phyloP scores from a whole-genome alignment of 176 grass and related monocot genomes.

The Triticum timopheevii region DNA sequence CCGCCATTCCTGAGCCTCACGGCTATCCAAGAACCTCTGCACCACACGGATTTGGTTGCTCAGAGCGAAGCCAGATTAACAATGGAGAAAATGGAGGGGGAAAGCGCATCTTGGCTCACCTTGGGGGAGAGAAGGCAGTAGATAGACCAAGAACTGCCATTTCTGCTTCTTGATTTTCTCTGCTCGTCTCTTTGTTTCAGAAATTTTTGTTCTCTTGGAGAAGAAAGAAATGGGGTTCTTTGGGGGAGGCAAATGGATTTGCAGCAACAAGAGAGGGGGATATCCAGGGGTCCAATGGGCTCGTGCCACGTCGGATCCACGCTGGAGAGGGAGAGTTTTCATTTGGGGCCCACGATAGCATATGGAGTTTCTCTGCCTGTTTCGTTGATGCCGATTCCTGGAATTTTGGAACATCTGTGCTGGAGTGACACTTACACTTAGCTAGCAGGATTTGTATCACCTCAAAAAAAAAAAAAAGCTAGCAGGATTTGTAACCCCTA shows the following conservation, averaged over 20 bases:
- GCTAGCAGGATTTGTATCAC: neutral
- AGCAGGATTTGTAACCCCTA: no score
- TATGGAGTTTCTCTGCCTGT: slow-evolving; percentile 1
- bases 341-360: neutral
- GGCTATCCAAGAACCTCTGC: slow-evolving; percentile 41
- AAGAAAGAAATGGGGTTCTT: slow-evolving; percentile 20
- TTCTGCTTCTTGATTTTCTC: neutral
- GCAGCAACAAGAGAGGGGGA: slow-evolving; percentile 20
- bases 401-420: slow-evolving; percentile 12
- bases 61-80: neutral
- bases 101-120: neutral
- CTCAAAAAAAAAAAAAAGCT: neutral
- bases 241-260: slow-evolving; percentile 16
- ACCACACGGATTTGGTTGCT: neutral
- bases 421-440: neutral
- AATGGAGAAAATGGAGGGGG: neutral
- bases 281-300: slow-evolving; percentile 32
- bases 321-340: neutral
- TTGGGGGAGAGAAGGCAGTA: slow-evolving; percentile 27
- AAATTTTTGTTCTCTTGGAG: neutral
- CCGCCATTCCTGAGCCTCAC: slow-evolving; percentile 27
- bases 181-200: neutral
- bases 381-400: neutral
- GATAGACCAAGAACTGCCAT: slow-evolving; percentile 45
- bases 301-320: slow-evolving; percentile 35